Evolutionary conservation across 2,329 filamentous ascomycete genomes (phyloP).

Genomic region (Neofusicoccum kwambonambiense): DNA sequence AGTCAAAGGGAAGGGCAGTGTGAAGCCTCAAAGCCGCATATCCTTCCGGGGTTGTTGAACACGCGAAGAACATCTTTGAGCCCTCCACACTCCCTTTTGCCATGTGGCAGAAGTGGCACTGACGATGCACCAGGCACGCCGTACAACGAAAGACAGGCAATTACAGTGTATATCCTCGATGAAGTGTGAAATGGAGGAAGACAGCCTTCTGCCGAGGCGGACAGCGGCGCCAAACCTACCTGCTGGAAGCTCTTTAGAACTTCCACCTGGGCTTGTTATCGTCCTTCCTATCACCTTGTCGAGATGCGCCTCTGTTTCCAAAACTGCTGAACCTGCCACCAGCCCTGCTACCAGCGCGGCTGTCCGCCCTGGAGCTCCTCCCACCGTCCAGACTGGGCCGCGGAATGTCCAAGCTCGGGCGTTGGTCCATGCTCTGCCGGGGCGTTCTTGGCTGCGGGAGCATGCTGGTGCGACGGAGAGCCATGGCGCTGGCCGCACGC

Average conservation of each 20-base stretch:
- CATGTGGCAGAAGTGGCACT: background rate
- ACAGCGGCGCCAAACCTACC: background rate
- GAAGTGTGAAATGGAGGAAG: background rate
- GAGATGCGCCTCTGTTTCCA: background rate
- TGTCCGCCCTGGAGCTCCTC: constrained; percentile 5
- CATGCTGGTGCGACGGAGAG: constrained; percentile 14
- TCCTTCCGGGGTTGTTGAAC: background rate
- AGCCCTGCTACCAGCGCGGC: constrained; percentile 13
- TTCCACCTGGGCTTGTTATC: constrained; percentile 3
- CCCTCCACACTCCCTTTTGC: constrained; percentile 1
- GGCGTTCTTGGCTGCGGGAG: constrained; percentile 12
- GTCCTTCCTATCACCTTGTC: constrained; percentile 1
- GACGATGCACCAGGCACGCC: background rate
- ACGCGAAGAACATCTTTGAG: background rate
- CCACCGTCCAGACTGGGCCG: constrained; percentile 14
- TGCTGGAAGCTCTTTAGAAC: background rate
- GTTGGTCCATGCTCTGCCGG: background rate
- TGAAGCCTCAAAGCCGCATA: background rate
- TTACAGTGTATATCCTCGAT: background rate
- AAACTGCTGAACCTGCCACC: constrained; percentile 11
- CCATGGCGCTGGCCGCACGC: constrained; percentile 10
- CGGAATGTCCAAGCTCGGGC: constrained; percentile 2
- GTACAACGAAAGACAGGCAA: background rate
- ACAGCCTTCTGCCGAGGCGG: background rate
- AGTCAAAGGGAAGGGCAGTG: background rate